Evolutionary conservation across 1,284 basidiomycete species (phyloP).

Genomic region (Irpex rosettiformis): DNA sequence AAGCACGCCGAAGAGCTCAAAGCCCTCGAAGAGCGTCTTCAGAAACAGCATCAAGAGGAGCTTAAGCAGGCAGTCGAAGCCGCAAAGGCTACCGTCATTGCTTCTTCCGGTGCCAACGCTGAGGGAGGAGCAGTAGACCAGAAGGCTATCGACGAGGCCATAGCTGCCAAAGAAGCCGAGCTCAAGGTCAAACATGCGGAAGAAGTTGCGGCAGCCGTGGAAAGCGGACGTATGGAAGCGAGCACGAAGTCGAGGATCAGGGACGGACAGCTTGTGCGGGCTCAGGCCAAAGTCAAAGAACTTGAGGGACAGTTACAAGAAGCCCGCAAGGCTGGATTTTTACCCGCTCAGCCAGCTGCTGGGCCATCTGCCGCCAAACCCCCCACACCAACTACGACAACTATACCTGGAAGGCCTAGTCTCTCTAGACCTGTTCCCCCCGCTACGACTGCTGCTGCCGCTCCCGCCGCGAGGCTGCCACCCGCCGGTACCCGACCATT

Average conservation of each 20-base stretch:
- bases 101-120: conserved; percentile 22
- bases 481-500: conserved; percentile 2
- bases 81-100: conserved; percentile 32
- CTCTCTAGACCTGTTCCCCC: conserved; percentile 12
- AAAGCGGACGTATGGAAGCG: conserved; percentile 62
- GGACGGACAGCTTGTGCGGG: conserved; percentile 58
- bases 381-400: conserved; percentile 3
- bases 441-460: conserved; percentile 14
- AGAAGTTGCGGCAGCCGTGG: conserved; percentile 61
- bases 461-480: conserved; percentile 12
- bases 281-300: conserved; percentile 59
- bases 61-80: conserved; percentile 48
- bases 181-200: conserved; percentile 44
- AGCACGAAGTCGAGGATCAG: conserved; percentile 61
- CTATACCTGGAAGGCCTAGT: conserved; percentile 14
- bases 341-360: conserved; percentile 8
- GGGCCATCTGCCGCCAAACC: conserved; percentile 5
- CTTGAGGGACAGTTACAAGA: conserved; percentile 59
- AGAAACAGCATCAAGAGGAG: conserved; percentile 50
- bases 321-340: conserved; percentile 47
- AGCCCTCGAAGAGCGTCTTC: conserved; percentile 48
- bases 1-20: conserved; percentile 59
- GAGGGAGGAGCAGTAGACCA: conserved; percentile 33
- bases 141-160: conserved; percentile 45
- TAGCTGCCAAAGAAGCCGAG: conserved; percentile 46